Base-by-base conservation (phyloP, 495 filamentous ascomycete genomes). In the Hypomontagnella submonticulosa region DNA sequence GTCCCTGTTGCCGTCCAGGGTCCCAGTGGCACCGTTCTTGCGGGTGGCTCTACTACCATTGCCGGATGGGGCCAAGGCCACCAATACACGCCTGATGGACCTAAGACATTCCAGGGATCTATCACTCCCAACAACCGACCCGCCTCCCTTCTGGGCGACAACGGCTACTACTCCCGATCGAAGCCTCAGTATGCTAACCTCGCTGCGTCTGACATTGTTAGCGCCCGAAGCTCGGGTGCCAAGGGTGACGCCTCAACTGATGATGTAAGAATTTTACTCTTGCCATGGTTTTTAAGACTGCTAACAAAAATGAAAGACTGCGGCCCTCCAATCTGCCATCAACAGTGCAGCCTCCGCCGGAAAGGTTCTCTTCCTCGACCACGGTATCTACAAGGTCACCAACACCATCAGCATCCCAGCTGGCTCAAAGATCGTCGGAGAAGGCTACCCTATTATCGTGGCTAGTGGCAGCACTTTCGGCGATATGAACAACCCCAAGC, bases 391-490 rank as follows among this genome's bases (percentile, higher is more conserved):
- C 63, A 84, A 88, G 10, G 85, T 92, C 23, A 84, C 90, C 30
- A 75, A 82, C 59, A 85, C 92, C 23, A 86, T 92, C 48, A 79
- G 81, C 30, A 69, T 87, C 87, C 74, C 85, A 80, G 72, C 85
- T 66, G 75, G 91, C 71, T 53, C 83, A 62, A 81, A 78, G 53
- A 93, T 98, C 67, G 85, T 89, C 19, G 94, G 94, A 66, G 93
- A 98, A 74, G 86, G 92, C 56, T 98, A 88, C 87, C 86, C 94
- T 20, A 76, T 93, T 36, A 92, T 98, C 70, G 88, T 97, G 83
- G 92, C 90, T 15, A 80, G 86, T n/a, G 92, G 91, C 23, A 37
- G 61, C 15, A 83, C 83, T 20, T 98, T 96, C 75, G 79, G 85
- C 47, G 85, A 93, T 69, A 81, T 87, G 48, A 81, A 72, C 50